Base-by-base conservation (phyloP, 2,329 filamentous ascomycete genomes). In the Pochonia chlamydosporia region DNA sequence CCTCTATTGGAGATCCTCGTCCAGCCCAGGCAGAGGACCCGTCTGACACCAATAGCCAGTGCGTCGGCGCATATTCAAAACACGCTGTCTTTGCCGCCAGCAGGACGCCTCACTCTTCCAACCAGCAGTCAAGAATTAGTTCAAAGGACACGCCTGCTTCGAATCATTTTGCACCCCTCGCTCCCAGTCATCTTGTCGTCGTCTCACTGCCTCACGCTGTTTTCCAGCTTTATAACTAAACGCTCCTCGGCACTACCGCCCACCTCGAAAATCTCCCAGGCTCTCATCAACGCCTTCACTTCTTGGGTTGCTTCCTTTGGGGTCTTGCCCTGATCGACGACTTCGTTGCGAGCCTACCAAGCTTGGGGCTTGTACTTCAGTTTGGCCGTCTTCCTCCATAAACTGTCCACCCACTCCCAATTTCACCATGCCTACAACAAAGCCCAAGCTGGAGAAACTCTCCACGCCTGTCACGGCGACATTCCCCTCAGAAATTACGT, bases 391-490 rank as follows among this genome's bases (percentile, higher is more conserved):
- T 24, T 25, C 24, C 25, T 23, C 6, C 35, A 26, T 26, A 31
- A 28, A 26, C 20, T 41, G 23, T 36, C 40, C 24, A 21, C 31
- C 11, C 23, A 8, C 36, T 48, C 31, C 42, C 45, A 68, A 73
- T 41, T 20, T 41, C 45, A 43, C 25, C 56, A 80, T 80, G 73
- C 68, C 77, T 63, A 58, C 70, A 48, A 62, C 61, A 60, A 79
- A 78, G 63, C 80, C 80, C 57, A 84, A 76, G 76, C 73, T 81
- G 60, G 68, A 75, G 56, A 76, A 79, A 68, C 73, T 85, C 64
- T 73, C 76, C 56, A 84, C 81, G 55, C 80, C 81, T 43, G 69
- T 80, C 65, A 79, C 79, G 52, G 76, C 77, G 53, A 81, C 75
- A 44, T 85, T 84, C 59, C 79, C 78, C 25, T 85, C 66, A 59